Base-by-base conservation (phyloP, 208 protist genomes). In the Trichomonas vaginalis region DNA sequence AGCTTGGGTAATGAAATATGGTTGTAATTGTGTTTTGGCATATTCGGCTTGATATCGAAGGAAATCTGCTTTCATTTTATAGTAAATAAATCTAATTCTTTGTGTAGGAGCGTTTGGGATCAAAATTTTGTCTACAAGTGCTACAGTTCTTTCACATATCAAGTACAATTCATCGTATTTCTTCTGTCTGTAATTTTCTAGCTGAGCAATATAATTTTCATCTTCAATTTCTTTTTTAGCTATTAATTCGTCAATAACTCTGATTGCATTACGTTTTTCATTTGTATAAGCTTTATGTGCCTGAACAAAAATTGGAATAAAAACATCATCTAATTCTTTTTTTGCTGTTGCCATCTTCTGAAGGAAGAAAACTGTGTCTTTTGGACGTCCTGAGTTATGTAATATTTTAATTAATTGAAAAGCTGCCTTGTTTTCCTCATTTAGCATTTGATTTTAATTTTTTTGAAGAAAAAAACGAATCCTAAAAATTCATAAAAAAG, bases 1-100 rank as follows among this genome's bases (percentile, higher is more conserved):
- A 27, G 96, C 95, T 45, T 96, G 56, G n/a, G 56, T 32, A 32
- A 70, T 27, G 21, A 70, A 70, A 27, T 70, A 70, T 70, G 56
- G 56, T 27, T 70, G 17, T 70, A 70, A 70, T 27, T 70, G 56
- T 32, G 17, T 27, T 70, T 70, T 70, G 12, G 56, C 56, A 27
- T 70, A 70, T 27, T 70, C 56, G 6, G 56, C 56, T 70, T 70
- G 56, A 27, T 70, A 70, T 70, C 56, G 17, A 70, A 70, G 56
- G 21, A 70, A 70, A 27, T 70, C 56, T 70, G 56, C 56, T 70
- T 70, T 70, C 56, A 70, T 70, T 70, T 70, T 70, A 27, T 70
- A 70, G n/a, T 70, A 70, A 70, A 70, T n/a, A 27, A 70, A 70
- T 70, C 56, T 70, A 70, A 70, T 70, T 32, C 56, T 70, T 70